Evolutionary conservation across 331 rosid species (phyloP).

Genomic region (Phaseolus coccineus): DNA sequence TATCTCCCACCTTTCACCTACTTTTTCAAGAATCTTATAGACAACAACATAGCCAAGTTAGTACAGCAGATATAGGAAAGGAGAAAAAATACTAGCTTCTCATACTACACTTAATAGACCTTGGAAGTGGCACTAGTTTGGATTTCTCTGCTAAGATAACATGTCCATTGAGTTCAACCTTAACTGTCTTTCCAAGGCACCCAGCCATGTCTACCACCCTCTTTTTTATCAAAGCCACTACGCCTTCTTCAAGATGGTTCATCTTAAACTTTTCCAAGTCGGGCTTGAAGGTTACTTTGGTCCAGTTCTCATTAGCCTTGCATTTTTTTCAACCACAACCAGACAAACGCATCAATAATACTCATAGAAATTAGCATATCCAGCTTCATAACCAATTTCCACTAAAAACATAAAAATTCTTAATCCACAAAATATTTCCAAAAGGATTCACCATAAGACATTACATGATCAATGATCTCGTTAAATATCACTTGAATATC

Average conservation of each 20-base stretch:
- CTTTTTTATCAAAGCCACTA: conserved; percentile 85
- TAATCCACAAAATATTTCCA: too few species aligned
- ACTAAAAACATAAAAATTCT: too few species aligned
- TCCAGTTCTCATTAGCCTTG: conserved; percentile 82
- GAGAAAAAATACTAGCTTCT: neutral
- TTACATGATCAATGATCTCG: too few species aligned
- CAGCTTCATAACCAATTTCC: too few species aligned
- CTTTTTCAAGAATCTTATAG: conserved; percentile 63
- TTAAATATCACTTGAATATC: too few species aligned
- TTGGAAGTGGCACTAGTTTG: conserved; percentile 55
- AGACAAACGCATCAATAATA: too few species aligned
- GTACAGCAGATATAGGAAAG: neutral
- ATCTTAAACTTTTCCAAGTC: conserved; percentile 76
- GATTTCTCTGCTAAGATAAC: conserved; percentile 53
- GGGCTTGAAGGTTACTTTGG: conserved; percentile 86
- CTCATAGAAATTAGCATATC: too few species aligned
- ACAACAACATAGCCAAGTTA: conserved; percentile 6
- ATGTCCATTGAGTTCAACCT: conserved; percentile 82
- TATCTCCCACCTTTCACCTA: conserved; percentile 88
- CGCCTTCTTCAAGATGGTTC: conserved; percentile 84
- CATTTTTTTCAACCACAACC: conserved; percentile 44
- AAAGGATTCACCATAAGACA: too few species aligned
- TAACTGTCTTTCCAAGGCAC: conserved; percentile 87
- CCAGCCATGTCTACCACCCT: conserved; percentile 91
- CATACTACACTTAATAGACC: conserved; percentile 43